A percentile compares a stretch with the other conserved stretches of the same genome.
Conservation (phyloP, 768 basidiomycete genomes). For the Phlebiopsis flavidoalba region DNA sequence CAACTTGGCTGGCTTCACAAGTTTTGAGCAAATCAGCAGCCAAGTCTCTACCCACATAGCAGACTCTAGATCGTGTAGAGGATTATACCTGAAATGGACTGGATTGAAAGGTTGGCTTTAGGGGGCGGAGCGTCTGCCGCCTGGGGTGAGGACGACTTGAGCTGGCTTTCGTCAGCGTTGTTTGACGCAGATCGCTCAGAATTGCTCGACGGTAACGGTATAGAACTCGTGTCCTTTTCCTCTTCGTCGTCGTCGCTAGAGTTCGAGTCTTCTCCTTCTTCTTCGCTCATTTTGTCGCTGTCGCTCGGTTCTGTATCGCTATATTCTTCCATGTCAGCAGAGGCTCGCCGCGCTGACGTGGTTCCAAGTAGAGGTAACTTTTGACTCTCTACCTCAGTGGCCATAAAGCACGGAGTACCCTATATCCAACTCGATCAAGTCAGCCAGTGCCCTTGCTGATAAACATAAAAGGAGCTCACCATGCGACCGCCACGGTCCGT, state of each 20-base stretch:
- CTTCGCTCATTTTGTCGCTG: too few relatives aligned
- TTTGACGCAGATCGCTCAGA: too few relatives aligned
- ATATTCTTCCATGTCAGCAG: too few relatives aligned
- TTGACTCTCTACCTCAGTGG: background rate
- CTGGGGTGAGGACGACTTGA: too few relatives aligned
- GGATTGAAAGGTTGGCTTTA: background rate
- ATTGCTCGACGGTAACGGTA: too few relatives aligned
- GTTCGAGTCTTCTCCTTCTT: too few relatives aligned
- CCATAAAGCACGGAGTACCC: conserved; percentile 8
- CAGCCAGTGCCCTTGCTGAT: background rate
- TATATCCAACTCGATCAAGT: background rate
- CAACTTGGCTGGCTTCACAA: background rate
- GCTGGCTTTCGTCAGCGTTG: too few relatives aligned
- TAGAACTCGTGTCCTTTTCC: too few relatives aligned
- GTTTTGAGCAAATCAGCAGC: background rate
- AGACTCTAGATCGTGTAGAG: conserved; percentile 14
- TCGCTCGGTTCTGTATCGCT: too few relatives aligned
- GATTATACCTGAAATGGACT: background rate
- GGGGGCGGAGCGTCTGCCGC: too few relatives aligned
- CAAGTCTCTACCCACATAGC: conserved; percentile 12
- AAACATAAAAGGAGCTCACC: background rate
- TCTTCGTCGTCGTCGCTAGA: too few relatives aligned
- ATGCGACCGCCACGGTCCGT: background rate
- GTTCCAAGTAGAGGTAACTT: background rate
- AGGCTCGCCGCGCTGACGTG: background rate